Evolutionary conservation across 2,329 filamentous ascomycete genomes (phyloP).

Genomic region (Colletotrichum liaoningense): DNA sequence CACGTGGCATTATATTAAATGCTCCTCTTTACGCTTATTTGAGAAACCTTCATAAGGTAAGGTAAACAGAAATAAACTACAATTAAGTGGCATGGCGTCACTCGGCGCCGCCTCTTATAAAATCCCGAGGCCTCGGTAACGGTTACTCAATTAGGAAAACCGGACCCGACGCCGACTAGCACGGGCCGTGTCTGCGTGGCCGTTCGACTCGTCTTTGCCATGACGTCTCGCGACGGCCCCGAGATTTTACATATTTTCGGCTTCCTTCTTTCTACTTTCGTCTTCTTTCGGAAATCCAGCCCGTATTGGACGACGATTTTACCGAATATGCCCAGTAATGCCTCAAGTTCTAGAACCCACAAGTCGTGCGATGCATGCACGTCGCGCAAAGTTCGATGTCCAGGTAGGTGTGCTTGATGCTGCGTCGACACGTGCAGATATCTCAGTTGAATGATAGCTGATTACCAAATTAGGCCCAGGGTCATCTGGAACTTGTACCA

Average conservation of each 20-base stretch:
- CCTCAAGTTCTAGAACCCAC: conserved; percentile 25
- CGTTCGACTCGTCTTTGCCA: neutral
- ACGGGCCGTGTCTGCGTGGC: neutral
- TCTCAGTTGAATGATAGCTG: neutral
- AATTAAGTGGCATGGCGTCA: neutral
- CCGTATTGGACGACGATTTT: neutral
- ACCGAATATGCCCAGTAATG: conserved; percentile 5
- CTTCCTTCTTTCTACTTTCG: neutral
- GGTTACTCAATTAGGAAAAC: conserved; percentile 4
- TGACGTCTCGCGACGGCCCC: conserved; percentile 5
- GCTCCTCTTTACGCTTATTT: neutral
- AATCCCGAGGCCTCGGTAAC: conserved; percentile 7
- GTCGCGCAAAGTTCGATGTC: conserved; percentile 52
- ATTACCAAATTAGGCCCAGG: neutral
- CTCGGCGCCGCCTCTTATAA: neutral
- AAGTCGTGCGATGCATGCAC: conserved; percentile 53
- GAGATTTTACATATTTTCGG: neutral
- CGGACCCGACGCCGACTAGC: conserved; percentile 8
- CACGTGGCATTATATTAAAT: neutral
- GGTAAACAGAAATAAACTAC: neutral
- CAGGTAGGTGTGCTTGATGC: conserved; percentile 40
- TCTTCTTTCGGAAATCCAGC: neutral
- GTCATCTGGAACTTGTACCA: conserved; percentile 39
- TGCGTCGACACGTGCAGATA: neutral
- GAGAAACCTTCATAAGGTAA: neutral